phyloP scores from a whole-genome alignment of 2,329 filamentous ascomycete genomes.

The Fonsecaea monophora region DNA sequence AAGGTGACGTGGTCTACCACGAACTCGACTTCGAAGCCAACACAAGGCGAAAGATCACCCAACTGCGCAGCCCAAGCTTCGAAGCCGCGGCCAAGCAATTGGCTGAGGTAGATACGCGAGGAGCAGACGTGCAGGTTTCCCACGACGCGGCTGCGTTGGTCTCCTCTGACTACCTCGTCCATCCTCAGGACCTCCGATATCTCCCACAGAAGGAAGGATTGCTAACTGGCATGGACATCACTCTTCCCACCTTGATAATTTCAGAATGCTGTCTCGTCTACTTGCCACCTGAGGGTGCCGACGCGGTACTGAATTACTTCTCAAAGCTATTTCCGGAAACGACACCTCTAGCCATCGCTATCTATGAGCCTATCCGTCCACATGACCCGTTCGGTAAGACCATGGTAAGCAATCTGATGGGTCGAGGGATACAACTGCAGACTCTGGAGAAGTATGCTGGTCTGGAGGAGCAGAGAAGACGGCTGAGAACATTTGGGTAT shows the following conservation, averaged over 20 bases:
- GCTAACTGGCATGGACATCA: slow-evolving; percentile 56
- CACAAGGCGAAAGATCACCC: slow-evolving; percentile 67
- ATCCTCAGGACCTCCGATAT: slow-evolving; percentile 73
- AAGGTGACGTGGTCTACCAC: slow-evolving; percentile 73
- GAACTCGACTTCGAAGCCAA: slow-evolving; percentile 88
- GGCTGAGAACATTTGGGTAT: slow-evolving; percentile 73
- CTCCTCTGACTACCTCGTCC: slow-evolving; percentile 59
- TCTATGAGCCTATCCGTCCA: slow-evolving; percentile 90
- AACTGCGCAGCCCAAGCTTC: slow-evolving; percentile 38
- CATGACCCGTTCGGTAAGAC: slow-evolving; percentile 86
- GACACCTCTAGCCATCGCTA: slow-evolving; percentile 65
- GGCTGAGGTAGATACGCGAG: slow-evolving; percentile 42
- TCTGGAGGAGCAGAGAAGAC: slow-evolving; percentile 69
- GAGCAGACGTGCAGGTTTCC: slow-evolving; percentile 45
- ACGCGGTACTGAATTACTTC: slow-evolving; percentile 70
- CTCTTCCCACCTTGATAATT: slow-evolving; percentile 79
- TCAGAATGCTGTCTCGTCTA: slow-evolving; percentile 98
- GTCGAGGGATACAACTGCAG: slow-evolving; percentile 81
- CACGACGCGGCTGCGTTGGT: slow-evolving; percentile 52
- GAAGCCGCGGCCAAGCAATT: slow-evolving; percentile 44
- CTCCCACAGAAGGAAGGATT: slow-evolving; percentile 51
- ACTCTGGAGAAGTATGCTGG: slow-evolving; percentile 77
- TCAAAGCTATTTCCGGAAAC: slow-evolving; percentile 56
- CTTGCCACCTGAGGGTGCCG: slow-evolving; percentile 70
- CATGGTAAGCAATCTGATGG: slow-evolving; percentile 88